These are phyloP conservation scores for Santalum album DNA, from an alignment of 164 flowering plant species.

Conservation along the genomic window DNA sequence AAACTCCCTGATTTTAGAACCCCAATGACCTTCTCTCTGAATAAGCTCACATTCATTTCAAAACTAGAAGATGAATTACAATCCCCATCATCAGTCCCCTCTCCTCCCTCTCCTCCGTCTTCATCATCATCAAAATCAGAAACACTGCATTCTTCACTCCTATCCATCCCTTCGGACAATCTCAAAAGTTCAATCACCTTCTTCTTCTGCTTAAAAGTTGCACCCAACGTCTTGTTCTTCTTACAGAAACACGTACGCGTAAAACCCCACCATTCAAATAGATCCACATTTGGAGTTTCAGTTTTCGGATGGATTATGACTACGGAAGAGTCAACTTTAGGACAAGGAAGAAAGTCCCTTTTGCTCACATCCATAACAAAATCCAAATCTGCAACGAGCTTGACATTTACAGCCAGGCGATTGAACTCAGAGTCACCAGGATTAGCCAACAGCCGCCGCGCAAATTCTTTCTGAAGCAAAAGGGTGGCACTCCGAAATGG, in stretches of 20 bases:
- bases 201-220: constrained; percentile 84
- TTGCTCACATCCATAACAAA: constrained; percentile 84
- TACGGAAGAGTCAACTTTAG: constrained; percentile 87
- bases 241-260: constrained; percentile 72
- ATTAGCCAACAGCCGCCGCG: constrained; percentile 62
- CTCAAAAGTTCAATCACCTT: constrained; percentile 56
- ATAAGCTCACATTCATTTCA: constrained; percentile 22
- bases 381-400: constrained; percentile 72
- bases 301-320: constrained; percentile 56
- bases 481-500: constrained; percentile 69
- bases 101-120: constrained; percentile 18
- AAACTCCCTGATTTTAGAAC: constrained; percentile 49
- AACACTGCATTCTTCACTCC: constrained; percentile 5
- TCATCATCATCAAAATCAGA: constrained; percentile 6
- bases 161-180: constrained; percentile 14
- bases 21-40: constrained; percentile 51
- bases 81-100: neutral
- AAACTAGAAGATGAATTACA: constrained; percentile 7
- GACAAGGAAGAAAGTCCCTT: constrained; percentile 78
- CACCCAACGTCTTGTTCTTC: constrained; percentile 89
- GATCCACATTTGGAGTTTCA: constrained; percentile 52
- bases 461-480: constrained; percentile 89
- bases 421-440: constrained; percentile 84
- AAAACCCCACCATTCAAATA: constrained; percentile 83
- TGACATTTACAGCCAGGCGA: constrained; percentile 82